Evolutionary conservation across 2,329 filamentous ascomycete genomes (phyloP).

Genomic region (Didymella pinodella): DNA sequence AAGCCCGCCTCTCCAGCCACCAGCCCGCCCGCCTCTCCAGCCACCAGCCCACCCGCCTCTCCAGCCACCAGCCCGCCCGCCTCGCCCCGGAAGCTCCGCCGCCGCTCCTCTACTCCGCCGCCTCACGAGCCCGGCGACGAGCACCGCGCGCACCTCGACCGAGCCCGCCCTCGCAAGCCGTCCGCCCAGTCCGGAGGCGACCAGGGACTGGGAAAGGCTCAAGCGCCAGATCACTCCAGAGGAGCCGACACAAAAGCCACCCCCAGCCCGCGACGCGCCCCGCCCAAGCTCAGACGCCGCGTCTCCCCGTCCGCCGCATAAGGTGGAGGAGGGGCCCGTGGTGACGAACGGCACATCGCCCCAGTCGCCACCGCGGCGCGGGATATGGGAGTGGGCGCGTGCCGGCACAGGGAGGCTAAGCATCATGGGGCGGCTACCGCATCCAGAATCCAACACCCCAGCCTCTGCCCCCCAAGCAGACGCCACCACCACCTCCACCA

Average conservation of each 20-base stretch:
- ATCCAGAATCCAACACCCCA: no score
- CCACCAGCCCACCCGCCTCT: slow-evolving; percentile 35
- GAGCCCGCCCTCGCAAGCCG: slow-evolving; percentile 42
- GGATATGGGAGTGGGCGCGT: slow-evolving; percentile 48
- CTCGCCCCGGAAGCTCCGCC: slow-evolving; percentile 45
- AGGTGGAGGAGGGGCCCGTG: slow-evolving; percentile 11
- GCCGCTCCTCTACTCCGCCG: slow-evolving; percentile 47
- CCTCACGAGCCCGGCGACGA: slow-evolving; percentile 47
- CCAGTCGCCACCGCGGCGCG: slow-evolving; percentile 34
- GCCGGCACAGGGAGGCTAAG: slow-evolving; percentile 39
- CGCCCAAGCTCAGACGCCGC: slow-evolving; percentile 46
- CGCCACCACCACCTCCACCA: no score
- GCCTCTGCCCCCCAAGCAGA: no score
- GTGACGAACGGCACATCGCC: slow-evolving; percentile 15
- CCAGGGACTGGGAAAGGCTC: slow-evolving; percentile 37
- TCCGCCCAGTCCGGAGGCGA: slow-evolving; percentile 35
- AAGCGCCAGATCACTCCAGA: slow-evolving; percentile 36
- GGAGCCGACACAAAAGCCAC: slow-evolving; percentile 26
- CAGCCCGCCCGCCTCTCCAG: slow-evolving; percentile 43
- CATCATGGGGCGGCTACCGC: slow-evolving; percentile 42
- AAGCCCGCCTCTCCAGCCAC: slow-evolving; percentile 34
- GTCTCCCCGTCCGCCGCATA: slow-evolving; percentile 38
- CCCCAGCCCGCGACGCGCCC: slow-evolving; percentile 44
- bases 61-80: slow-evolving; percentile 37
- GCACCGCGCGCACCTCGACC: slow-evolving; percentile 45